Conservation (phyloP, 225 moss, liverwort and hornwort species). For the Anthoceros angustus region DNA sequence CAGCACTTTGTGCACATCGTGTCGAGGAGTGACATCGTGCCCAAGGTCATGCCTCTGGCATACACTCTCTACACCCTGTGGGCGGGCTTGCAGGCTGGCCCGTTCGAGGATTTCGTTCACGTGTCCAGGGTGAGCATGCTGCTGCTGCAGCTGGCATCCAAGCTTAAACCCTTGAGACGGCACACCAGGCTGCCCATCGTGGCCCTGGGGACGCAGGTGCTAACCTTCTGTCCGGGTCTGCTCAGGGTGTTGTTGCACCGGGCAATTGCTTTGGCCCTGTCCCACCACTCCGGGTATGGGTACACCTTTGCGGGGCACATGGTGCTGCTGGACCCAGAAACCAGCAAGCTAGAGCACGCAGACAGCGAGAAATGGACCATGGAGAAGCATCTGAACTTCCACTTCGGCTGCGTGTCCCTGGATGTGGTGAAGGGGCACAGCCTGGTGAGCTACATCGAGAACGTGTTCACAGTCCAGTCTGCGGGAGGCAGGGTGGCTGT, state of each 20-base stretch:
- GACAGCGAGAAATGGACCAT: constrained; percentile 81
- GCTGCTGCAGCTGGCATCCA: constrained; percentile 43
- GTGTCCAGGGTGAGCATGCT: constrained; percentile 61
- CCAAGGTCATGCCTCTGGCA: constrained; percentile 92
- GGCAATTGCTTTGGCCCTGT: constrained; percentile 62
- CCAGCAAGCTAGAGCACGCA: constrained; percentile 67
- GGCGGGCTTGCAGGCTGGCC: constrained; percentile 76
- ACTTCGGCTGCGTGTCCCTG: constrained; percentile 63
- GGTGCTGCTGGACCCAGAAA: constrained; percentile 77
- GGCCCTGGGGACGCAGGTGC: constrained; percentile 55
- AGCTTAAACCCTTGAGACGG: constrained; percentile 39
- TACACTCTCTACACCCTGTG: constrained; percentile 88
- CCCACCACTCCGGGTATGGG: constrained; percentile 88
- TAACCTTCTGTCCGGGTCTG: constrained; percentile 56
- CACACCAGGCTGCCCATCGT: constrained; percentile 34
- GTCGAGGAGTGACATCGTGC: constrained; percentile 94
- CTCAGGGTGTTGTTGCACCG: constrained; percentile 89
- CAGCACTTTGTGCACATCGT: constrained; percentile 85
- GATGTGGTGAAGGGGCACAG: constrained; percentile 73
- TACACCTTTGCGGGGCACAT: constrained; percentile 97
- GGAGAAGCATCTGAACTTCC: constrained; percentile 63
- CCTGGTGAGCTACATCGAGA: constrained; percentile 78
- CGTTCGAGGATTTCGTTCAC: constrained; percentile 60
- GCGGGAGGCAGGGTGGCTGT: constrained; percentile 48
- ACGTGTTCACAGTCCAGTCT: constrained; percentile 53